Percentiles rank a stretch among this genome's conserved stretches.
Conservation (phyloP, 495 filamentous ascomycete genomes). For the Lasiosphaeris hirsuta region DNA sequence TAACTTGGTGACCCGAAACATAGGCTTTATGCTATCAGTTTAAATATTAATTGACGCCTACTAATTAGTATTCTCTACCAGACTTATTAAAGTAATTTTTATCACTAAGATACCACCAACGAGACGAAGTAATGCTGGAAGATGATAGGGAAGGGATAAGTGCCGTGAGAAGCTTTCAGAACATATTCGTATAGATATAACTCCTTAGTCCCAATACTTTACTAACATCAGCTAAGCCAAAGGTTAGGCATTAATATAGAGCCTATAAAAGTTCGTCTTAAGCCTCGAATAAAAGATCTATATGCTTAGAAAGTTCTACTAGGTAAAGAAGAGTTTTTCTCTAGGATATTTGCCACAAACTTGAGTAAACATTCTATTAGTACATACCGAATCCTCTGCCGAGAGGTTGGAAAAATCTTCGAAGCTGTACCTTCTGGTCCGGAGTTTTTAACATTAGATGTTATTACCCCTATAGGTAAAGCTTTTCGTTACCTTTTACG, state of each 20-base stretch:
- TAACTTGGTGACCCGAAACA: too few species aligned
- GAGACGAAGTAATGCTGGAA: background rate
- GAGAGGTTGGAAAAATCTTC: constrained; percentile 4
- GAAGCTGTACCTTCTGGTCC: background rate
- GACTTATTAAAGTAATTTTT: too few species aligned
- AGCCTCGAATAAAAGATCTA: background rate
- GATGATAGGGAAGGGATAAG: background rate
- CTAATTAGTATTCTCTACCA: too few species aligned
- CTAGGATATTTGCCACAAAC: constrained; percentile 1
- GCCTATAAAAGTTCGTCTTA: constrained; percentile 1
- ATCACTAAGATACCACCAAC: background rate
- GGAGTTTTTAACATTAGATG: background rate
- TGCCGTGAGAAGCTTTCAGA: constrained; percentile 3
- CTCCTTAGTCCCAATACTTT: background rate
- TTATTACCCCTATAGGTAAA: background rate
- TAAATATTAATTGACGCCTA: too few species aligned
- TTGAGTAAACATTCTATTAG: constrained; percentile 1
- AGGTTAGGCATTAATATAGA: constrained; percentile 1
- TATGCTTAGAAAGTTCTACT: background rate
- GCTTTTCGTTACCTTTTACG: background rate
- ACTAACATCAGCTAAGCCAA: background rate
- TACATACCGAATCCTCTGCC: background rate
- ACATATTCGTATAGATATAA: constrained; percentile 2
- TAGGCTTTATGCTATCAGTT: too few species aligned
- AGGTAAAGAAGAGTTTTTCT: constrained; percentile 5